Base-by-base conservation (phyloP, 1,284 basidiomycete species). In the Sporisorium exsertum region DNA sequence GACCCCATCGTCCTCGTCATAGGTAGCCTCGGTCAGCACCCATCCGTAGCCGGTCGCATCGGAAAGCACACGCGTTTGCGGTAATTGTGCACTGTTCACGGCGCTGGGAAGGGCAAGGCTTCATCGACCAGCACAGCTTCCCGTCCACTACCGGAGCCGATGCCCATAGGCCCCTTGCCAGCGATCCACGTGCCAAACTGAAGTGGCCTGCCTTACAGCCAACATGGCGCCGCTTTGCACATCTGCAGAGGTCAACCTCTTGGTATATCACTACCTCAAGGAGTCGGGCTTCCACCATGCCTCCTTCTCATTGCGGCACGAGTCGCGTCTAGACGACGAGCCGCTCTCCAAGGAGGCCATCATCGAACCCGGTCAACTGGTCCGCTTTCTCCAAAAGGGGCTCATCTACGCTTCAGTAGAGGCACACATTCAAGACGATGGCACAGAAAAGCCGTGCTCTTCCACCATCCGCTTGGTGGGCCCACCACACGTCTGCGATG, bases 221-320 rank as follows among this genome's bases (percentile, higher is more conserved):
- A 65, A 22, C 55, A 77, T 77, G 71, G 65, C 81, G 20, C 79
- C 81, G 7, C 76, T 81, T 46, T 81, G 79, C 56, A 72, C 83
- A 27, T 76, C 83, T 16, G 72, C 76, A 42, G 83, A 85, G 69
- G 78, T 85, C 58, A 85, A 85, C 42, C 68, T 85, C 27, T 68
- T 85, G 18, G 72, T 85, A 47, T 85, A 85, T 51, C 84, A 85
- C 72, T 85, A 85, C 61, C 80, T 85, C 58, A 84, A 84, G 55
- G 84, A 85, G 60, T 81, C 81, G 12, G 81, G 81, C 42, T 82
- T 83, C 55, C 67, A 70, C 52, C 81, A 83, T 56, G 72, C 80
- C 5, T 82, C 76, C 50, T 83, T 83, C 71, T 73, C 80, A 5
- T 51, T 83, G 18, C 79, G 84, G 33, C 82, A 85, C 56, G 84